Percentiles rank a stretch among this genome's conserved stretches.
Conservation (phyloP, 169 alveolate genomes). For the Plasmodium fragile region DNA sequence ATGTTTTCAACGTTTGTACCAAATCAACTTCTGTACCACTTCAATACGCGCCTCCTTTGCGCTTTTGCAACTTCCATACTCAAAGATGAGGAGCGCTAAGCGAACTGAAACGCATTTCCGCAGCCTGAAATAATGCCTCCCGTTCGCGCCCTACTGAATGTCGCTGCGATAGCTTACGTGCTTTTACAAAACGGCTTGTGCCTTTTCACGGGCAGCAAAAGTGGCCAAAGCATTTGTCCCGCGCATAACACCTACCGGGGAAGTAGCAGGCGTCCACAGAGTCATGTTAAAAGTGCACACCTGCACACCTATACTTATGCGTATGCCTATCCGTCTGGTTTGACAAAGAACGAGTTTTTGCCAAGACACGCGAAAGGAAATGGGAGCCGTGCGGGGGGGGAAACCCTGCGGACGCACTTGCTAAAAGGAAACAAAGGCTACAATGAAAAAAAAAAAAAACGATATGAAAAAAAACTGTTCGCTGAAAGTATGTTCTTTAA, state of each 20-base stretch:
- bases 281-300: background rate
- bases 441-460: constrained; percentile 13
- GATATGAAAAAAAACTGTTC: background rate
- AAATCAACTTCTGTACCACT: background rate
- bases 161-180: background rate
- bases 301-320: background rate
- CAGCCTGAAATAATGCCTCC: constrained; percentile 34
- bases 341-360: background rate
- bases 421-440: background rate
- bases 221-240: constrained; percentile 14
- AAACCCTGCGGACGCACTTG: background rate
- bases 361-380: background rate
- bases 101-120: background rate
- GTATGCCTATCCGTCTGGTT: background rate
- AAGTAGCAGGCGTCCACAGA: background rate
- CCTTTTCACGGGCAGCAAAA: constrained; percentile 3
- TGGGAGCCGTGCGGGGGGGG: background rate
- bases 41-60: background rate
- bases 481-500: constrained; percentile 57
- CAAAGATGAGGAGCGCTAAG: background rate
- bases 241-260: background rate
- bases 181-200: constrained; percentile 28
- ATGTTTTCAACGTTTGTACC: background rate
- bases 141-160: constrained; percentile 8
- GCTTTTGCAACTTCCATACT: background rate